phyloP scores from a whole-genome alignment of 148 eudicot genomes.

The Simmondsia chinensis region DNA sequence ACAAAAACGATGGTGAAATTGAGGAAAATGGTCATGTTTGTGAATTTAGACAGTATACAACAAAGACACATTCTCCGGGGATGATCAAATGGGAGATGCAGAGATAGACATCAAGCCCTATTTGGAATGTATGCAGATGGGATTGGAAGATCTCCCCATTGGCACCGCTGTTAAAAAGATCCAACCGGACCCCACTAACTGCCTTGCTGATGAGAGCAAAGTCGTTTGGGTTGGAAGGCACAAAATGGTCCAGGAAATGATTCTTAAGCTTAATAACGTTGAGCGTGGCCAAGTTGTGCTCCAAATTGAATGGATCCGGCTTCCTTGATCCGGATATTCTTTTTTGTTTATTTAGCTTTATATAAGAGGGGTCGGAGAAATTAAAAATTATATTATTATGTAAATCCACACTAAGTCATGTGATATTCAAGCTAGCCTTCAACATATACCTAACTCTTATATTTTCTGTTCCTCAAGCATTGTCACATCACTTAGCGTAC shows the following conservation, averaged over 20 bases:
- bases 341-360: too few relatives aligned
- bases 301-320: conserved; percentile 6
- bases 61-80: conserved; percentile 2
- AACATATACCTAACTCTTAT: too few relatives aligned
- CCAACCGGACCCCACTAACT: conserved; percentile 1
- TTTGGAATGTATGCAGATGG: conserved; percentile 6
- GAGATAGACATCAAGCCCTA: conserved; percentile 3
- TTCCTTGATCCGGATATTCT: too few relatives aligned
- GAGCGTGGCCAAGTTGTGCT: conserved; percentile 5
- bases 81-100: conserved; percentile 10
- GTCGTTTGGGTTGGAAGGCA: neutral
- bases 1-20: too few relatives aligned
- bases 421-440: too few relatives aligned
- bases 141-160: neutral
- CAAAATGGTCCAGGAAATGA: conserved; percentile 6
- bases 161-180: conserved; percentile 5
- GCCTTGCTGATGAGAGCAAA: conserved; percentile 4
- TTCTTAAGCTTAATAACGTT: conserved; percentile 4
- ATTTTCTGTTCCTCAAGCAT: too few relatives aligned
- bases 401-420: too few relatives aligned
- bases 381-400: too few relatives aligned
- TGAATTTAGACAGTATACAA: neutral
- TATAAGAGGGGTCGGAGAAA: too few relatives aligned
- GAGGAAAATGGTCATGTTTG: too few relatives aligned
- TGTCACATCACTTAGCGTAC: too few relatives aligned